Percentiles rank a stretch among this genome's conserved stretches.
Evolutionary conservation across 495 filamentous ascomycete genomes (phyloP).

Genomic region (Talaromyces wortmannii): DNA sequence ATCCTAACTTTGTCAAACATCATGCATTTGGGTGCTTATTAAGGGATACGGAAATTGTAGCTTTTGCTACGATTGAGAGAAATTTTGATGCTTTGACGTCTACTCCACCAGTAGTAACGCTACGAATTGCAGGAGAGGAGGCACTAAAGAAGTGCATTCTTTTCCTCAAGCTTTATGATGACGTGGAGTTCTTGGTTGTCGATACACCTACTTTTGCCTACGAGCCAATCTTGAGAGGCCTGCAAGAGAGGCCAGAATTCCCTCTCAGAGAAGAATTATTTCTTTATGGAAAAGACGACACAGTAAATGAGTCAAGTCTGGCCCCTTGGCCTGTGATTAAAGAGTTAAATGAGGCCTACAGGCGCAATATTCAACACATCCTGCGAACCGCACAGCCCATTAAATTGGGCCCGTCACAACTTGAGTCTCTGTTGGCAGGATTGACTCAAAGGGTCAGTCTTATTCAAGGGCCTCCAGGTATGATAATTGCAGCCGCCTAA

Average conservation of each 20-base stretch:
- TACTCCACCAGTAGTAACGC: conserved; percentile 38
- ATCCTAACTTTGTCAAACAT: conserved; percentile 49
- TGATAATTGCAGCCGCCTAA: neutral
- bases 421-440: conserved; percentile 46
- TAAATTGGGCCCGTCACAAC: conserved; percentile 52
- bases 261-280: conserved; percentile 47
- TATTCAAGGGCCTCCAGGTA: conserved; percentile 75
- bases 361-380: conserved; percentile 16
- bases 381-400: conserved; percentile 23
- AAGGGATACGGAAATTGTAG: conserved; percentile 40
- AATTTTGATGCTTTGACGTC: conserved; percentile 43
- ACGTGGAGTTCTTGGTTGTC: conserved; percentile 45
- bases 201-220: conserved; percentile 66
- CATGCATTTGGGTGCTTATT: conserved; percentile 55
- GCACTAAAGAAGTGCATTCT: conserved; percentile 34
- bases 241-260: conserved; percentile 50
- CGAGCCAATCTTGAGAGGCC: conserved; percentile 56
- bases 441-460: conserved; percentile 50
- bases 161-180: conserved; percentile 22
- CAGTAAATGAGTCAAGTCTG: conserved; percentile 11
- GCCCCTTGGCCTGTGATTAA: conserved; percentile 14
- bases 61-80: conserved; percentile 56
- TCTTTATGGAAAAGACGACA: conserved; percentile 15
- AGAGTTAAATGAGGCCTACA: conserved; percentile 7
- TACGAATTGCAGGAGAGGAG: conserved; percentile 42